phyloP scores from a whole-genome alignment of 208 protist species.

The Novymonas esmeraldas region DNA sequence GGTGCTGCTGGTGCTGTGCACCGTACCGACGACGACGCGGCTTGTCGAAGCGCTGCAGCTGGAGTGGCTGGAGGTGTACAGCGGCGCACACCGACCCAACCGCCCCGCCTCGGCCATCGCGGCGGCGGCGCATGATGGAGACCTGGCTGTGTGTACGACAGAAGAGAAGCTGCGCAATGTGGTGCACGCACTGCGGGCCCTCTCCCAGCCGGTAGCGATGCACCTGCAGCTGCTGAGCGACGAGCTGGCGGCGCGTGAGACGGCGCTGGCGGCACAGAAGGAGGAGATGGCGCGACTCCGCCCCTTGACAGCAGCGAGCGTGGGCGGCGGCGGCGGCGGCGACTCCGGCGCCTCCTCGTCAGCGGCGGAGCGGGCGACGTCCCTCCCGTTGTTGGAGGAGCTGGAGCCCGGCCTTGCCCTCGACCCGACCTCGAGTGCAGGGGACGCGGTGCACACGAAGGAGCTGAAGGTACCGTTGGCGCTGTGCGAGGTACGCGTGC shows the following conservation, averaged over 20 bases:
- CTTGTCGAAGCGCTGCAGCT: conserved; percentile 35
- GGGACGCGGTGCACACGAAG: not conserved
- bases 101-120: not conserved
- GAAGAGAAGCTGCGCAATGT: conserved; percentile 33
- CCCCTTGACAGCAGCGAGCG: not conserved
- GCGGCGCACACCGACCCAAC: conserved; percentile 17
- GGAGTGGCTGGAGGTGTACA: conserved; percentile 34
- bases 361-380: not conserved
- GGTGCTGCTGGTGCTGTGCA: conserved; percentile 30
- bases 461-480: conserved; percentile 12
- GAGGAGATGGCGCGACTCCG: conserved; percentile 11
- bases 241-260: conserved; percentile 5
- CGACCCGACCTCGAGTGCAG: not conserved
- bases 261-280: conserved; percentile 3
- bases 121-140: conserved; percentile 6
- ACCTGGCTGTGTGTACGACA: conserved; percentile 35
- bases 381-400: conserved; percentile 22
- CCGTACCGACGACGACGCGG: conserved; percentile 9
- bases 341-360: not conserved
- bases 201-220: conserved; percentile 19
- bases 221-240: conserved; percentile 19
- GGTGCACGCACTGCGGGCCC: conserved; percentile 20
- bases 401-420: conserved; percentile 21
- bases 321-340: not conserved
- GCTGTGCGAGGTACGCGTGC: conserved; percentile 17